Evolutionary conservation across 257 asterid genomes (phyloP).

Genomic region (Anisodus acutangulus): DNA sequence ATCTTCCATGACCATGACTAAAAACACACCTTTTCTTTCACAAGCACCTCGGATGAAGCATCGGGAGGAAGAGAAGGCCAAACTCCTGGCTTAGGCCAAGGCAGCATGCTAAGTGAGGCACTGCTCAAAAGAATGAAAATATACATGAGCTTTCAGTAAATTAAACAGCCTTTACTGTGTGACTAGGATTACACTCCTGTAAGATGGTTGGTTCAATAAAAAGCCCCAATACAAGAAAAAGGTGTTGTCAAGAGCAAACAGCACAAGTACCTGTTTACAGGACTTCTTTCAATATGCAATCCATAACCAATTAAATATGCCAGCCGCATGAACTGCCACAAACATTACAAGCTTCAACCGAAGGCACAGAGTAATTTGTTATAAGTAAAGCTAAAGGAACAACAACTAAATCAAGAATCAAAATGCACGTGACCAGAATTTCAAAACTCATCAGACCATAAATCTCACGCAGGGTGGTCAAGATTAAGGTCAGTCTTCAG

Average conservation of each 20-base stretch:
- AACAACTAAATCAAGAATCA: conserved; percentile 2
- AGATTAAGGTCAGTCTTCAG: conserved; percentile 4
- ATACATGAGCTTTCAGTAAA: conserved; percentile 34
- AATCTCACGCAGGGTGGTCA: neutral
- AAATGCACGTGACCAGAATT: neutral
- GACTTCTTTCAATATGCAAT: conserved; percentile 81
- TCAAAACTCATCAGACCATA: conserved; percentile 19
- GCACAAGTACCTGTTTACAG: conserved; percentile 82
- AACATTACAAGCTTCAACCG: conserved; percentile 41
- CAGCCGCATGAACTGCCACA: conserved; percentile 94
- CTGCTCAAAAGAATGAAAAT: conserved; percentile 50
- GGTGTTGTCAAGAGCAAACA: neutral
- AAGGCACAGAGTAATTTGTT: conserved; percentile 17
- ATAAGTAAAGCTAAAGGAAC: conserved; percentile 20
- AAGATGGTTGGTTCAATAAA: neutral
- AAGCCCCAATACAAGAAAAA: neutral
- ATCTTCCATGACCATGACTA: conserved; percentile 32
- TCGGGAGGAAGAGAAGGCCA: conserved; percentile 96
- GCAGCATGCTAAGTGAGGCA: conserved; percentile 96
- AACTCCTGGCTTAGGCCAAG: conserved; percentile 97
- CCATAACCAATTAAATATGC: conserved; percentile 96
- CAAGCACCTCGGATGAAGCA: conserved; percentile 84
- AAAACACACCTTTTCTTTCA: conserved; percentile 85
- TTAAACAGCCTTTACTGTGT: conserved; percentile 34
- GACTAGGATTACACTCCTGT: conserved; percentile 19